Conservation (phyloP, 768 basidiomycete species). For the Lepiota brunneoincarnata region DNA sequence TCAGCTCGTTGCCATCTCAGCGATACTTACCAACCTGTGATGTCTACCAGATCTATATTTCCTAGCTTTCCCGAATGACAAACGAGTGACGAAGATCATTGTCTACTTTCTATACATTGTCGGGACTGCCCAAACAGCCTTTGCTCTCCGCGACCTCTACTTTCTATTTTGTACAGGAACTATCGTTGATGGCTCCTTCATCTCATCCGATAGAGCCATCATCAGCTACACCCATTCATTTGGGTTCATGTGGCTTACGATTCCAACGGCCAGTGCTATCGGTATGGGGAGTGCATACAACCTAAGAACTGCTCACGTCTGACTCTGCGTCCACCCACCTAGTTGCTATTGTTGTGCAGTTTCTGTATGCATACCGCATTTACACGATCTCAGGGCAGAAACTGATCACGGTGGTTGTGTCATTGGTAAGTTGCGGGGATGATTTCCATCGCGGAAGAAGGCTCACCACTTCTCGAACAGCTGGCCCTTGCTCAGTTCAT, state of each 20-base stretch:
- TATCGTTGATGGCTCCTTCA: too few relatives aligned
- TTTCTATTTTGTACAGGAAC: conserved; percentile 1
- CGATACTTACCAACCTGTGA: neutral
- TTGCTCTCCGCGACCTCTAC: conserved; percentile 5
- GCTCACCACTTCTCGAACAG: neutral
- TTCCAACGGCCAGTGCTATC: neutral
- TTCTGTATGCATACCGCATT: conserved; percentile 5
- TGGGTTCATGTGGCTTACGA: conserved; percentile 4
- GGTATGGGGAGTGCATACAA: neutral
- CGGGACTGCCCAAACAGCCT: neutral
- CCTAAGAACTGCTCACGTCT: neutral
- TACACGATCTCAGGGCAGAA: neutral
- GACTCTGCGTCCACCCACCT: neutral
- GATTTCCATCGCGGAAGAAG: neutral
- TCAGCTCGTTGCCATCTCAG: neutral
- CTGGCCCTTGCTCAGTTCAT: neutral
- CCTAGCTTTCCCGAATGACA: conserved; percentile 4
- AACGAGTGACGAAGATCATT: neutral
- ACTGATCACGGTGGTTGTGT: neutral
- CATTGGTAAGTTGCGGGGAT: neutral
- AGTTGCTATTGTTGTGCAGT: neutral
- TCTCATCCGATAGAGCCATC: too few relatives aligned
- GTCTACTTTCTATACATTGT: neutral
- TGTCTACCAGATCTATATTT: neutral
- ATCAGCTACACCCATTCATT: neutral